Base-by-base conservation (phyloP, 2,329 filamentous ascomycete genomes). In the Xylariaceae sp. region DNA sequence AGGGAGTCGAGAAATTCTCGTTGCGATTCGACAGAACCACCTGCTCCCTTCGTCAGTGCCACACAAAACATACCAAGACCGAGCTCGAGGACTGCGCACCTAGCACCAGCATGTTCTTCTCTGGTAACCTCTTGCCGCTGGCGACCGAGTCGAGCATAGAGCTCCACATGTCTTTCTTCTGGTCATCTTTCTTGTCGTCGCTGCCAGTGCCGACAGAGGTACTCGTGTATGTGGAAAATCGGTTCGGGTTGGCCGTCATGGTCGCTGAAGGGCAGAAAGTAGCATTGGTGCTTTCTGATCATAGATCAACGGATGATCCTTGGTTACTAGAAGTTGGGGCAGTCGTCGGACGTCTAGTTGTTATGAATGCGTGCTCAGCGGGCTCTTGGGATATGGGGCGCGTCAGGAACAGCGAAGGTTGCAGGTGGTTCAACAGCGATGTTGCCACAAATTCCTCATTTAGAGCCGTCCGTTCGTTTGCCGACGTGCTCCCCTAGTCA, bases 141-240 rank as follows among this genome's bases (percentile, higher is more conserved):
- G 92, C 90, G 62, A 94, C 92, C 48, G 84, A 87, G 71, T 95
- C 90, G 61, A 97, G 80, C 88, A 97, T 90, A 42, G 90, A 91
- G 55, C 88, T 92, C 93, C 93, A 97, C 72, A 97, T 86, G 68
- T 96, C 90, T 73, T 89, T 90, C 75, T 90, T 92, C 58, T 87
- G 86, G 63, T 88, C 86, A 71, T 76, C 81, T 73, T 82, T 80
- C 59, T 79, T 80, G 63, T 73, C 73, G 45, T 83, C 82, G 51
- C 76, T 75, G 54, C 78, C 78, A 54, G 68, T 72, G 50, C 66
- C 66, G 42, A 63, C 69, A 59, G 76, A 83, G 59, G 72, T 79
- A 62, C 73, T 73, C 56, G 80, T 85, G 73, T 80, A 82, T 64
- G 75, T 83, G 54, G 81, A 84, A 66, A 76, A 74, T 62, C 81